Evolutionary conservation across 257 asterid species (phyloP), one percentile per base, ranked within the genome.

Genomic region (Linderniella brevidens): DNA sequence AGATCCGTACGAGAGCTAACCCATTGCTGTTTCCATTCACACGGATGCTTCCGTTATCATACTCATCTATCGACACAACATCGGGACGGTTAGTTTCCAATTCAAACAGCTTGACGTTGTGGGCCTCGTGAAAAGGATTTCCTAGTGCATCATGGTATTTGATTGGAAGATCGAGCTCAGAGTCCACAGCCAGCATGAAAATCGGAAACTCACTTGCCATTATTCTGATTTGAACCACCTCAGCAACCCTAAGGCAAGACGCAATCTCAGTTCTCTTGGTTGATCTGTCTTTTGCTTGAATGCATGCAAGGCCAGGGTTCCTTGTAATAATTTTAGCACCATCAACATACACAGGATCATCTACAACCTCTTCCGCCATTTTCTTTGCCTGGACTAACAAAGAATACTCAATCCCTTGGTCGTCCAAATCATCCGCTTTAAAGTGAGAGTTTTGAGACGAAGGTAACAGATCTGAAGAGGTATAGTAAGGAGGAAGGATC

Each of bases 231-330:
- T 82, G 97, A 49, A 81, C 73, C 68, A 77, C 82, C 67, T 79
- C 93, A 29, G 88, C 75, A 63, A 80, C 92, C 70, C 62, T 80
- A 51, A 87, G 77, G 59, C 97, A 87, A 40, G 84, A 68, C 18
- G 87, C 97, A 55, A 87, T 70, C 70, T 87, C 97, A 48, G 68
- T 62, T 64, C 95, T 80, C 60, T 82, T 88, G 42, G 76, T 80
- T 29, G 71, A 70, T 73, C 61, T 65, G 63, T 83, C 92, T 68
- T 66, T 79, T 44, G 92, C 95, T 64, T 69, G 77, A 57, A 87
- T 75, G 67, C 97, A 87, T 0, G 86, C 85, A 56, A 80, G 75
- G 65, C 68, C 84, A 14, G 76, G 60, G 17, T 65, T 88, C 58
- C 53, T 73, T 0, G 95, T 82, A 53, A 49, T 56, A 48, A 87